These are phyloP conservation scores for Phytophthora nicotianae DNA, from an alignment of 352 stramenopile genomes.

Conservation along the genomic window DNA sequence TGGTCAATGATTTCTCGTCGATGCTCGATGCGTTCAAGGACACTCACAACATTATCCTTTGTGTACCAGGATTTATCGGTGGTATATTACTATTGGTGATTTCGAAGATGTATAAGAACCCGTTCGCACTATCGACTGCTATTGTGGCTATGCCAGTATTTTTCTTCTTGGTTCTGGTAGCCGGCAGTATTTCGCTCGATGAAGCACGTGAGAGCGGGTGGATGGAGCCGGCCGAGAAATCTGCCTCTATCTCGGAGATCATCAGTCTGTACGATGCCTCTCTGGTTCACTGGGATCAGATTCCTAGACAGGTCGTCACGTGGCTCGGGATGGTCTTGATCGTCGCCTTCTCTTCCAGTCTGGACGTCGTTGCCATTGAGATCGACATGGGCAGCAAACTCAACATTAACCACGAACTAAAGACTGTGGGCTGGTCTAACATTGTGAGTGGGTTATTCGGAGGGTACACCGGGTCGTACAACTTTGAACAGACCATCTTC, in stretches of 20 bases:
- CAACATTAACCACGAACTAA: conserved; percentile 94
- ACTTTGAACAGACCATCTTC: conserved; percentile 98
- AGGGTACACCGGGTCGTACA: conserved; percentile 98
- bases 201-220: conserved; percentile 91
- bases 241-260: conserved; percentile 57
- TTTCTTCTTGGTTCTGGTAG: conserved; percentile 92
- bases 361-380: conserved; percentile 97
- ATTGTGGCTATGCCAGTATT: conserved; percentile 85
- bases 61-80: conserved; percentile 78
- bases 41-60: conserved; percentile 75
- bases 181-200: conserved; percentile 76
- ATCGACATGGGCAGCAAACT: conserved; percentile 94
- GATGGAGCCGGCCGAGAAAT: conserved; percentile 70
- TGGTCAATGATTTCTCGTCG: conserved; percentile 86
- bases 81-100: conserved; percentile 82
- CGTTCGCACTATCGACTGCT: conserved; percentile 65
- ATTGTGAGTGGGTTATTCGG: conserved; percentile 93
- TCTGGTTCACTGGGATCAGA: conserved; percentile 86
- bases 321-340: conserved; percentile 96
- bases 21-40: conserved; percentile 60
- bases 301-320: conserved; percentile 90
- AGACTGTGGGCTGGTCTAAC: conserved; percentile 96
- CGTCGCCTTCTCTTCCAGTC: conserved; percentile 94
- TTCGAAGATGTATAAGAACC: conserved; percentile 70
- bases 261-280: conserved; percentile 90